Conservation (phyloP, 1,139 yeast species). For the Pichia sp. region DNA sequence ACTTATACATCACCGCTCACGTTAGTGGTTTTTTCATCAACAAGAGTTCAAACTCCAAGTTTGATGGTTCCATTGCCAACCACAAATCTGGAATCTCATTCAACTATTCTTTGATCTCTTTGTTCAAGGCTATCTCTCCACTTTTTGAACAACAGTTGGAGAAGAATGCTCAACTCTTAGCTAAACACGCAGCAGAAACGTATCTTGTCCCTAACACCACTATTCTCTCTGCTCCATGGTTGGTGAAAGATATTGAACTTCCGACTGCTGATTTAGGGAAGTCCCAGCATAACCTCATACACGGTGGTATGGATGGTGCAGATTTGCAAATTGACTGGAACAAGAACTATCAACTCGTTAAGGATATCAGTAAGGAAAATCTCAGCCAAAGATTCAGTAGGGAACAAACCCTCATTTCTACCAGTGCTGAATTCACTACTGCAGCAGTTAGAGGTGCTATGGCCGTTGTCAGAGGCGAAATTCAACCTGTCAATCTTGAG, state of each 20-base stretch:
- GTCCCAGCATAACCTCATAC: slow-evolving; percentile 48
- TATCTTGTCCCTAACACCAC: slow-evolving; percentile 56
- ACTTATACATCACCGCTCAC: slow-evolving; percentile 69
- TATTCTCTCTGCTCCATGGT: slow-evolving; percentile 70
- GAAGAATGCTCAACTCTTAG: slow-evolving; percentile 34
- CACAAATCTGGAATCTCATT: slow-evolving; percentile 27
- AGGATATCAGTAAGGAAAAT: slow-evolving; percentile 55
- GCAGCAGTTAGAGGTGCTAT: slow-evolving; percentile 78
- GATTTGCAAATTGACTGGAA: slow-evolving; percentile 73
- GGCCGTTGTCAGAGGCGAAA: slow-evolving; percentile 64
- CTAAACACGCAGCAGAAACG: slow-evolving; percentile 45
- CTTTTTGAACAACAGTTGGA: slow-evolving; percentile 32
- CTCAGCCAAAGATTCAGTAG: slow-evolving; percentile 65
- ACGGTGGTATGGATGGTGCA: slow-evolving; percentile 53
- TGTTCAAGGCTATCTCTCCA: slow-evolving; percentile 52
- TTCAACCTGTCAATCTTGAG: slow-evolving; percentile 72
- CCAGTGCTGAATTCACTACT: slow-evolving; percentile 70
- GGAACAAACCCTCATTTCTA: slow-evolving; percentile 67
- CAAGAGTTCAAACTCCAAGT: slow-evolving; percentile 56
- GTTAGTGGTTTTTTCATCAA: slow-evolving; percentile 74
- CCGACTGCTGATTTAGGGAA: slow-evolving; percentile 53
- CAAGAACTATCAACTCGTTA: slow-evolving; percentile 78
- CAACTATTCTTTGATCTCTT: slow-evolving; percentile 43
- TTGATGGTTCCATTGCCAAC: slow-evolving; percentile 25
- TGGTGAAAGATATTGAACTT: slow-evolving; percentile 33